Evolutionary conservation across 805 yeast species (phyloP).

Genomic region (Ogataea kodamae): DNA sequence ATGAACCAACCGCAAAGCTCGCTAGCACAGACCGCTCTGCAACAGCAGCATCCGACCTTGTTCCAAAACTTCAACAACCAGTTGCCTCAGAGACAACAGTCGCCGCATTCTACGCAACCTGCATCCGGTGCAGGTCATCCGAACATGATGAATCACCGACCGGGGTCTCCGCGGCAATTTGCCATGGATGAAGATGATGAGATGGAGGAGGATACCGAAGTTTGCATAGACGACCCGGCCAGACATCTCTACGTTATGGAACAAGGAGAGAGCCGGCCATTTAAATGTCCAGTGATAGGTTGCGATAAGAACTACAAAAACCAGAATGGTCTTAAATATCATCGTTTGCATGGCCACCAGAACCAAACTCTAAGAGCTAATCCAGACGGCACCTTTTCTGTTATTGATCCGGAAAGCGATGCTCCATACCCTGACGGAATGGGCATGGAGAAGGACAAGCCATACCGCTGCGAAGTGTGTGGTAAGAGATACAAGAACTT

Average conservation of each 20-base stretch:
- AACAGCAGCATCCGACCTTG: constrained; percentile 18
- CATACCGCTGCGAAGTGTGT: constrained; percentile 96
- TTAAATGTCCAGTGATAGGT: constrained; percentile 96
- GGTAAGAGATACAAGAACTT: constrained; percentile 95
- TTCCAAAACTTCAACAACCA: constrained; percentile 15
- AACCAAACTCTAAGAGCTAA: constrained; percentile 88
- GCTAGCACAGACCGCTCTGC: constrained; percentile 9
- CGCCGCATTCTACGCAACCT: constrained; percentile 21
- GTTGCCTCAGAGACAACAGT: constrained; percentile 19
- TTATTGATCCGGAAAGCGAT: constrained; percentile 86
- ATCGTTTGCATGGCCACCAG: constrained; percentile 94
- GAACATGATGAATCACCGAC: constrained; percentile 10
- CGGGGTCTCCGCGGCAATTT: constrained; percentile 28
- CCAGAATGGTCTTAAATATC: constrained; percentile 96
- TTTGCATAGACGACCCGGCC: constrained; percentile 94
- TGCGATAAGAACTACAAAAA: constrained; percentile 97
- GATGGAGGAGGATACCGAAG: constrained; percentile 34
- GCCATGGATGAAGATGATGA: constrained; percentile 35
- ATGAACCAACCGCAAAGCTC: constrained; percentile 8
- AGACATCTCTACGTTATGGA: constrained; percentile 90
- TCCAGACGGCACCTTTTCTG: constrained; percentile 88
- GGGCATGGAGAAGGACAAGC: constrained; percentile 96
- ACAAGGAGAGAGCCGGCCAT: constrained; percentile 89
- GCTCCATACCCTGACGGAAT: constrained; percentile 91
- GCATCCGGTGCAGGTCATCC: constrained; percentile 9